Evolutionary conservation across 495 filamentous ascomycete species (phyloP).

Genomic region (Penicillium dipodomyicola): DNA sequence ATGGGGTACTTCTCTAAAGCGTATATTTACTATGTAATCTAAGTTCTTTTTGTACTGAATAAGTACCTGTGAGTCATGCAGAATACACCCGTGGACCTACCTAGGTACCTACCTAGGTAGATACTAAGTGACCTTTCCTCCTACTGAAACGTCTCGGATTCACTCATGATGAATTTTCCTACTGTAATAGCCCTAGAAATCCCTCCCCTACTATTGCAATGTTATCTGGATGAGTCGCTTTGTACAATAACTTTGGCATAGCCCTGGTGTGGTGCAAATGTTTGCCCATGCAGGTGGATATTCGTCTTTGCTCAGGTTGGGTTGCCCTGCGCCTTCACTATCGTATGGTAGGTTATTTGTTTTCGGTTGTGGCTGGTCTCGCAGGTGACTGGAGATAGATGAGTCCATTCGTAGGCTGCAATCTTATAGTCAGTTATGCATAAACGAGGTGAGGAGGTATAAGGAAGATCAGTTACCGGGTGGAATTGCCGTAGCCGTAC

Average conservation of each 20-base stretch:
- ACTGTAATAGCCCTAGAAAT: too few species aligned
- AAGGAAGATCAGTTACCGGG: constrained; percentile 61
- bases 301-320: background rate
- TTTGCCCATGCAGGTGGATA: background rate
- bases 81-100: too few species aligned
- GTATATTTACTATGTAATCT: background rate
- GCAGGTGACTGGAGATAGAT: constrained; percentile 39
- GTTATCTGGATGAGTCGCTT: background rate
- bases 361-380: background rate
- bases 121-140: too few species aligned
- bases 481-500: constrained; percentile 78
- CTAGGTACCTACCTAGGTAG: too few species aligned
- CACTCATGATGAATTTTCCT: too few species aligned
- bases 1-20: background rate
- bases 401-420: constrained; percentile 49
- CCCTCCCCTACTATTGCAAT: background rate
- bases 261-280: background rate
- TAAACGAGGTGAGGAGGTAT: background rate
- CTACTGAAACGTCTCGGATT: too few species aligned
- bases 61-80: background rate
- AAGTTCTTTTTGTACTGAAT: background rate
- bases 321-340: too few species aligned
- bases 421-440: constrained; percentile 10
- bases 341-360: background rate
- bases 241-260: background rate